Conservation (phyloP, 768 basidiomycete genomes). For the Leccinum aurantiacum region DNA sequence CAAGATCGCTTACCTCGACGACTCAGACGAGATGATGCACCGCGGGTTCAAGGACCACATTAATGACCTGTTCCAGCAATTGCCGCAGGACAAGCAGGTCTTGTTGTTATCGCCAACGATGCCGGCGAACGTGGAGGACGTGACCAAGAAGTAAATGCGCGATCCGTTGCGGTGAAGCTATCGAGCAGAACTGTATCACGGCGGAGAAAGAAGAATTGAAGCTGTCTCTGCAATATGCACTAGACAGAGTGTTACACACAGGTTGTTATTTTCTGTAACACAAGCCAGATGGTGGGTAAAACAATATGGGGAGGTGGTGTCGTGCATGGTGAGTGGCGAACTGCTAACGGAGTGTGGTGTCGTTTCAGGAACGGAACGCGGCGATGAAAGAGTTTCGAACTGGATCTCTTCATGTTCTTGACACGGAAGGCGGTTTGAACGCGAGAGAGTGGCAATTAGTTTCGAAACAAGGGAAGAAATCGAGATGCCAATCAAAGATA, state of each 20-base stretch:
- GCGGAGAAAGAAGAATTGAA: slow-evolving; percentile 99
- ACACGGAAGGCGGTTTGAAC: slow-evolving; percentile 93
- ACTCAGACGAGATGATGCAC: slow-evolving; percentile 98
- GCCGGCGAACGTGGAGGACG: slow-evolving; percentile 95
- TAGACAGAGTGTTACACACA: slow-evolving; percentile 99
- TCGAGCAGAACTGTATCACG: slow-evolving; percentile 98
- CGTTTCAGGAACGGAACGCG: slow-evolving; percentile 81
- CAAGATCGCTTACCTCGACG: slow-evolving; percentile 91
- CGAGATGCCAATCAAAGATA: slow-evolving; percentile 77
- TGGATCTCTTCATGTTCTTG: slow-evolving; percentile 97
- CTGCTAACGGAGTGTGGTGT: slow-evolving; percentile 18
- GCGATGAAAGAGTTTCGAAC: slow-evolving; percentile 99
- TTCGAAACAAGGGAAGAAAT: slow-evolving; percentile 97
- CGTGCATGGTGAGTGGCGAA: neutral
- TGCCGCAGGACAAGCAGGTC: slow-evolving; percentile 95
- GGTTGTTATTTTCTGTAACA: slow-evolving; percentile 99
- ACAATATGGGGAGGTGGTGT: neutral
- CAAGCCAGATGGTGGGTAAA: slow-evolving; percentile 82
- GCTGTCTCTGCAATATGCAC: slow-evolving; percentile 93
- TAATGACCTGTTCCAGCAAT: slow-evolving; percentile 97
- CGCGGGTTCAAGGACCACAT: slow-evolving; percentile 99
- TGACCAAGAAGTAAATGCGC: slow-evolving; percentile 99
- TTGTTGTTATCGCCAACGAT: slow-evolving; percentile 96
- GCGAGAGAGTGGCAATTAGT: slow-evolving; percentile 95
- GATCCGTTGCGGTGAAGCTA: slow-evolving; percentile 98